These are phyloP conservation scores for Fragilaria crotonensis DNA, from an alignment of 108 stramenopile species.

Conservation along the genomic window DNA sequence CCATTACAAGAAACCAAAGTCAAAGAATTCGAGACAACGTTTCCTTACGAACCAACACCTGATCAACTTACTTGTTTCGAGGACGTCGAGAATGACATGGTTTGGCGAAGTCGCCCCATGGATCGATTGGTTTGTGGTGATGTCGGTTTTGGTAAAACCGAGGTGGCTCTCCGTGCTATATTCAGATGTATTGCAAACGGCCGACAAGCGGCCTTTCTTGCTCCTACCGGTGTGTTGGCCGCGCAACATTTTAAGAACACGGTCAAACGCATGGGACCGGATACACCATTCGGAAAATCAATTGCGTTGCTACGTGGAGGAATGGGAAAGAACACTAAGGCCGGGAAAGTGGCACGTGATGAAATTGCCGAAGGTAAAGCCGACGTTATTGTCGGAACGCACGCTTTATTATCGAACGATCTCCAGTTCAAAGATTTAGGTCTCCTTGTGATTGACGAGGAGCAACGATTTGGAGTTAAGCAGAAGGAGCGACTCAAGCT, in stretches of 20 bases:
- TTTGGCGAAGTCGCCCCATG: constrained; percentile 90
- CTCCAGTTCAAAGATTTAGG: constrained; percentile 82
- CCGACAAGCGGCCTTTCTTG: constrained; percentile 86
- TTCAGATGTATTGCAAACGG: constrained; percentile 77
- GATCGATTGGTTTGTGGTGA: constrained; percentile 95
- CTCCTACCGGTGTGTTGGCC: constrained; percentile 91
- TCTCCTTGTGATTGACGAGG: constrained; percentile 92
- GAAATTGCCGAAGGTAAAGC: constrained; percentile 55
- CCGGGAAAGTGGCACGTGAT: constrained; percentile 57
- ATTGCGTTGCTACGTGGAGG: constrained; percentile 64
- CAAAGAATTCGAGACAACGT: constrained; percentile 61
- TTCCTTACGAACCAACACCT: constrained; percentile 72
- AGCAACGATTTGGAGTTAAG: constrained; percentile 95
- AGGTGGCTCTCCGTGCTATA: constrained; percentile 89
- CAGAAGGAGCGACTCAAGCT: constrained; percentile 94
- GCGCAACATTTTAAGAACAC: constrained; percentile 85
- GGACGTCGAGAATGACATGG: constrained; percentile 92
- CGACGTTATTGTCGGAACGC: constrained; percentile 89
- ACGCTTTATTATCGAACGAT: constrained; percentile 74
- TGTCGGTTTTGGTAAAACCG: constrained; percentile 98
- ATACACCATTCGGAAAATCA: constrained; percentile 43
- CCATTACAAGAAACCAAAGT: constrained; percentile 52
- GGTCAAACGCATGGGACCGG: constrained; percentile 64
- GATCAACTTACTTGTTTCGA: constrained; percentile 85
- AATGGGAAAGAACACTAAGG: constrained; percentile 65